Base-by-base conservation (phyloP, 345 rosid species). In the Linum usitatissimum region DNA sequence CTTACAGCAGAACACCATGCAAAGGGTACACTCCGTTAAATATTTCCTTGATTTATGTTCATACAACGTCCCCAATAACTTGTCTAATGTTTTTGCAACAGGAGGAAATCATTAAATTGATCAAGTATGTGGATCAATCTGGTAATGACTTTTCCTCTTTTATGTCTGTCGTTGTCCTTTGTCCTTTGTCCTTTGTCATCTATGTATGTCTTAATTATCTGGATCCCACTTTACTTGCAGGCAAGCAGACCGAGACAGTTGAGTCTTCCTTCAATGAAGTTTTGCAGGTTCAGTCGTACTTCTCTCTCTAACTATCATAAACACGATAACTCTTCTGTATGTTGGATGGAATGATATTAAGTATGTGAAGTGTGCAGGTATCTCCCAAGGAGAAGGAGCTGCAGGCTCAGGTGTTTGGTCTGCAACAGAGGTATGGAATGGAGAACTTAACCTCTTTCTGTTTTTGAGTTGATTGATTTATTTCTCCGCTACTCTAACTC, bases 101-200 rank as follows among this genome's bases (percentile, higher is more conserved):
- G 97, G 99, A 93, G 45, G 99, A 93, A 81, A 80, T 93, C 69
- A 61, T 89, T 70, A 84, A 83, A 78, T 73, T 90, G 79, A 83
- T 93, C 64, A 93, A 84, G 70, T 70, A 68, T 69, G 67, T 83
- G 79, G 99, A 90, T 83, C 91, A 82, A 81, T 68, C 86, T 69
- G 97, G 99, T 93, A 87, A 65, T 59, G 56, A 70, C 63, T 64
- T 56, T 39, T 10, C 20, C 59, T 36, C n/a, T n/a, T n/a, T 48
- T 66, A 6, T n/a, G 21, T 49, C 57, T 66, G 9, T 30, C 48
- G 58, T 53, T 23, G 28, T 23, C 28, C 28, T 23, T 23, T 23
- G 28, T 72, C 45, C 15, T 31, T 30, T 18, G 8, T 20, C 53
- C 18, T 18, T 30, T 18, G 8, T 20, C 53, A n/a, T 18, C 64